Evolutionary conservation across 1,284 basidiomycete genomes (phyloP), one percentile per base, ranked within the genome.

Genomic region (Fomitopsis betulina): DNA sequence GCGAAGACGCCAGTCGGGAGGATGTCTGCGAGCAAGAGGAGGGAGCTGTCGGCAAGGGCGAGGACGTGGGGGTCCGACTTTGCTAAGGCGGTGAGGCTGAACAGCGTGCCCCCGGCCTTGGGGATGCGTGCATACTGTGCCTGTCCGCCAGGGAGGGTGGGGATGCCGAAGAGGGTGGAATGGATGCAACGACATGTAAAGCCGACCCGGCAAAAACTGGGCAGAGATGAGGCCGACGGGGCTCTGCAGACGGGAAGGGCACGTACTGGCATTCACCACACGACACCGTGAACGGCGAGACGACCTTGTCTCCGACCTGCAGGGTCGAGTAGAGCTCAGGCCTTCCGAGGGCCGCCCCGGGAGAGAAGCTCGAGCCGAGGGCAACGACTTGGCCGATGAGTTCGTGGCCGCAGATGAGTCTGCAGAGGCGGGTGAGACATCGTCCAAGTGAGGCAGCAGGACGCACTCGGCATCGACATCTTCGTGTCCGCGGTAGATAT

Each of bases 61-160:
- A 63, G 60, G 32, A 57, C 52, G 25, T 59, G 55, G 17, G 38
- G 21, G 13, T 54, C 45, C 30, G 40, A 27, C 55, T 67, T 60
- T 65, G 74, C 27, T 65, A 74, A 68, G 70, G 76, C 30, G 71
- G 63, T 79, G 39, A 91, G 77, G 60, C 81, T 86, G 75, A 88
- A 91, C 6, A 93, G 79, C 0, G 89, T 91, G 19, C 89, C 89
- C 27, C 91, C 91, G 0, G 88, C 92, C 58, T 82, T 82, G 6
- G 92, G 92, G 12, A 94, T 85, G 30, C 88, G 84, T 3, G 93
- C 81, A 70, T 89, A 96, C 72, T 95, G 93, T 0, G 93, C 93
- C 75, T 96, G 94, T 1, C 86, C 91, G 12, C 94, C 94, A 8
- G 88, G 85, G 0, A 93, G 80, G 10, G 72, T 68, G 0, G 87